These are phyloP conservation scores for Eudorina sp. DNA, from an alignment of 139 green algal species.

Conservation along the genomic window DNA sequence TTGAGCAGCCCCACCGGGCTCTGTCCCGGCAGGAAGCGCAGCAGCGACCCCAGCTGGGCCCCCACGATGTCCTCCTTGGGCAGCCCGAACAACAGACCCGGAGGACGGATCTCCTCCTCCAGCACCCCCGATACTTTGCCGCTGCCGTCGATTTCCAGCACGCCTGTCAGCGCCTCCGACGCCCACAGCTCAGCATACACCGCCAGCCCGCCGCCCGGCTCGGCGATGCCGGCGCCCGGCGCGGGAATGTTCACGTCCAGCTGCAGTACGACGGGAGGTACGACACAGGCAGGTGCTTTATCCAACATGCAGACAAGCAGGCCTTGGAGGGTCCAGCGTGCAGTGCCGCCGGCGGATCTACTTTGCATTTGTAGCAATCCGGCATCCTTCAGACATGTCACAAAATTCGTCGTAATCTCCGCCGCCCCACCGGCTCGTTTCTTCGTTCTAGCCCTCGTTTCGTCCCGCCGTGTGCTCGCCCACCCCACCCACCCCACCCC, in stretches of 20 bases:
- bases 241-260: slow-evolving; percentile 25
- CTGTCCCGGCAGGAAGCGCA: slow-evolving; percentile 20
- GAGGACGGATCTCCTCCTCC: slow-evolving; percentile 13
- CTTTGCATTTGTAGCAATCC: too few species aligned
- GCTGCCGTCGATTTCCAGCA: slow-evolving; percentile 2
- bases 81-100: slow-evolving; percentile 18
- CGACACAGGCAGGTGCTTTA: neutral
- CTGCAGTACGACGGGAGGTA: neutral
- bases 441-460: too few species aligned
- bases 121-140: neutral
- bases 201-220: neutral
- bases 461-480: too few species aligned
- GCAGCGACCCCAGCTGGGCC: neutral
- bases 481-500: too few species aligned
- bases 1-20: slow-evolving; percentile 16
- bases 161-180: slow-evolving; percentile 1
- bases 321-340: too few species aligned
- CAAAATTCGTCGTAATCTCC: too few species aligned
- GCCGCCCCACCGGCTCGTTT: too few species aligned
- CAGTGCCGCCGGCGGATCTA: too few species aligned
- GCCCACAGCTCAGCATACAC: slow-evolving; percentile 9
- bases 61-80: slow-evolving; percentile 12
- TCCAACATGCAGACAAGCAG: too few species aligned
- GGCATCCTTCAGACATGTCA: too few species aligned
- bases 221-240: neutral